These are phyloP conservation scores for Kodamaea derodonti DNA, from an alignment of 1,139 yeast genomes.

Conservation along the genomic window DNA sequence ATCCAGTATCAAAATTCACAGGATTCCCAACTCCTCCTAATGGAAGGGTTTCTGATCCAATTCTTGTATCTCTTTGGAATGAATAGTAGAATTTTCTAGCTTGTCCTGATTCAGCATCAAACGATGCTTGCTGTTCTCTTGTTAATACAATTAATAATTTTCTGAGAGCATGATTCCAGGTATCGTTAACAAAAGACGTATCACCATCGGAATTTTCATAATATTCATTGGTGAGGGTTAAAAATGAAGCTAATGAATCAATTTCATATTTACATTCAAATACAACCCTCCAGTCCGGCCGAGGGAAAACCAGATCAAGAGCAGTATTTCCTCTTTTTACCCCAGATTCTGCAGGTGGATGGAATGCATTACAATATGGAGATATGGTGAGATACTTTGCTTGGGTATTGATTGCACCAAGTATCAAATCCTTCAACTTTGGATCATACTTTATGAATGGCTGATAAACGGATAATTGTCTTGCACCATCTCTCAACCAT, in stretches of 20 bases:
- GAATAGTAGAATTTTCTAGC: constrained; percentile 51
- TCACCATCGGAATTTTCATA: constrained; percentile 50
- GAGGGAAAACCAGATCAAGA: constrained; percentile 63
- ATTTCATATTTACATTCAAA: constrained; percentile 90
- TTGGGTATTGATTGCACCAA: constrained; percentile 81
- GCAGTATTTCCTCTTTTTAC: constrained; percentile 53
- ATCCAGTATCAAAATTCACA: constrained; percentile 64
- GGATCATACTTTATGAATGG: constrained; percentile 53
- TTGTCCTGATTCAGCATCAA: constrained; percentile 51
- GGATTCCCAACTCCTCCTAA: constrained; percentile 82
- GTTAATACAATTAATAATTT: constrained; percentile 50
- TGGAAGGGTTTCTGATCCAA: constrained; percentile 79
- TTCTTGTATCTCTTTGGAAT: constrained; percentile 69
- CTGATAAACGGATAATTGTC: constrained; percentile 77
- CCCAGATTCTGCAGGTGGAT: constrained; percentile 68
- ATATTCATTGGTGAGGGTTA: constrained; percentile 72
- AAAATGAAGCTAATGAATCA: constrained; percentile 80
- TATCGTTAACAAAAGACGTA: constrained; percentile 44
- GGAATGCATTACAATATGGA: constrained; percentile 90
- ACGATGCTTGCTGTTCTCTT: constrained; percentile 65
- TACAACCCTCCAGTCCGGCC: constrained; percentile 65
- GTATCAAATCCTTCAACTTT: constrained; percentile 47
- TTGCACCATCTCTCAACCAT: constrained; percentile 82
- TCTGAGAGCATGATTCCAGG: constrained; percentile 62
- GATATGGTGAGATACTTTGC: constrained; percentile 55